Evolutionary conservation across 495 filamentous ascomycete genomes (phyloP).

Genomic region (Pyrenula aspistea): DNA sequence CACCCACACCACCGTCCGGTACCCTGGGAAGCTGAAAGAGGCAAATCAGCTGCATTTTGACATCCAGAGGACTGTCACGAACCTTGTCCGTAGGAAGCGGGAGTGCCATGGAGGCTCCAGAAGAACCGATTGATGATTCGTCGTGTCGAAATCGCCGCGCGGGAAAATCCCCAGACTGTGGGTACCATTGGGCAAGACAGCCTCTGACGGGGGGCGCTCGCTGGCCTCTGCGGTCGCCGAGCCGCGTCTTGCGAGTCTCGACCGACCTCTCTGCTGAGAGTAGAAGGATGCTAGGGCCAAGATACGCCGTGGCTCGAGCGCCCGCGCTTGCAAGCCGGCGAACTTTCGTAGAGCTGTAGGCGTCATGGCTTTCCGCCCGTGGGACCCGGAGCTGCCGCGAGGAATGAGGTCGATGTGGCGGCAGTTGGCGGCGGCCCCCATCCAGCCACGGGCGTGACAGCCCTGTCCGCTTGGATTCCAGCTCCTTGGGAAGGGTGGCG

Average conservation of each 20-base stretch:
- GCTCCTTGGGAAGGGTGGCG: not conserved
- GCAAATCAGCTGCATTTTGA: not conserved
- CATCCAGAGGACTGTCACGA: not conserved
- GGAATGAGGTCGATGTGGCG: not conserved
- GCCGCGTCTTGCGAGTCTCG: not conserved
- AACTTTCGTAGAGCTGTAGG: not conserved
- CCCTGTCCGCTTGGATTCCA: not conserved
- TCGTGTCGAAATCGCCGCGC: not conserved
- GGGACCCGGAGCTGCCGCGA: too few species aligned
- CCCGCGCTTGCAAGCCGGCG: not conserved
- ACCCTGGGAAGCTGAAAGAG: not conserved
- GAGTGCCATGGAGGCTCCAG: not conserved
- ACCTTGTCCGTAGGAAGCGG: not conserved
- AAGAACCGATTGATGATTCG: not conserved
- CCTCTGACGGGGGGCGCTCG: not conserved
- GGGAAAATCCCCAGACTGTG: not conserved
- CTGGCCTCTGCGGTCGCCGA: not conserved
- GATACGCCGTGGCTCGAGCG: not conserved
- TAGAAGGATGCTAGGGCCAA: not conserved
- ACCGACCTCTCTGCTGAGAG: not conserved
- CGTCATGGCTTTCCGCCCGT: not conserved
- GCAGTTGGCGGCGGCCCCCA: not conserved
- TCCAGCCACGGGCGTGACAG: not conserved
- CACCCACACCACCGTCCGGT: not conserved
- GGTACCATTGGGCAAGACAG: not conserved